These are phyloP conservation scores for Leishmania aethiopica DNA, from an alignment of 208 protist species.

Conservation along the genomic window DNA sequence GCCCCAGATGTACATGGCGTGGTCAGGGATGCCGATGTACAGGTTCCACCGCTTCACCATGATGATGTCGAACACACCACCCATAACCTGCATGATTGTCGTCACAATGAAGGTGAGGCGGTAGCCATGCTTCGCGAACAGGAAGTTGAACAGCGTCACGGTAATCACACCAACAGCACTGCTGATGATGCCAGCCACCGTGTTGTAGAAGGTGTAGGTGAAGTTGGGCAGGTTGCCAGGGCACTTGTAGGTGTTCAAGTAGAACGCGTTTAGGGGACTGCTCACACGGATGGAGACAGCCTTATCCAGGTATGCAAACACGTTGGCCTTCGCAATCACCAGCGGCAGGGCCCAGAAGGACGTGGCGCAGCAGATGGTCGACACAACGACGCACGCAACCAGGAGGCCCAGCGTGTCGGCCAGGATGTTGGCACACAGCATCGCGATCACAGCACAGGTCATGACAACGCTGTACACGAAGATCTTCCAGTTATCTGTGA, in stretches of 20 bases:
- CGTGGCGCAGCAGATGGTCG: constrained; percentile 38
- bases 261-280: constrained; percentile 50
- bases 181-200: constrained; percentile 44
- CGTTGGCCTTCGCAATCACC: constrained; percentile 63
- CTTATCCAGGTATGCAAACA: constrained; percentile 55
- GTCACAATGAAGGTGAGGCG: constrained; percentile 48
- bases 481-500: constrained; percentile 18
- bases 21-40: constrained; percentile 48
- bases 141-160: constrained; percentile 53
- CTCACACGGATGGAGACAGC: constrained; percentile 43
- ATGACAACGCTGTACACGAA: constrained; percentile 56
- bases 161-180: constrained; percentile 44
- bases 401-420: constrained; percentile 39
- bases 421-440: constrained; percentile 46
- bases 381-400: constrained; percentile 37
- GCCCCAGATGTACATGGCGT: constrained; percentile 66
- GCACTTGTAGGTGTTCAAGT: constrained; percentile 41
- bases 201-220: constrained; percentile 66
- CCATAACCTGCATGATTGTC: constrained; percentile 28
- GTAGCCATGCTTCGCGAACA: constrained; percentile 60
- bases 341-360: constrained; percentile 65
- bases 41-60: constrained; percentile 76
- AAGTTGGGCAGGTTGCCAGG: constrained; percentile 57
- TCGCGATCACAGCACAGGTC: constrained; percentile 45
- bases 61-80: constrained; percentile 45